Conservation (phyloP, 495 filamentous ascomycete species). For the Hyaloscypha finlandica region DNA sequence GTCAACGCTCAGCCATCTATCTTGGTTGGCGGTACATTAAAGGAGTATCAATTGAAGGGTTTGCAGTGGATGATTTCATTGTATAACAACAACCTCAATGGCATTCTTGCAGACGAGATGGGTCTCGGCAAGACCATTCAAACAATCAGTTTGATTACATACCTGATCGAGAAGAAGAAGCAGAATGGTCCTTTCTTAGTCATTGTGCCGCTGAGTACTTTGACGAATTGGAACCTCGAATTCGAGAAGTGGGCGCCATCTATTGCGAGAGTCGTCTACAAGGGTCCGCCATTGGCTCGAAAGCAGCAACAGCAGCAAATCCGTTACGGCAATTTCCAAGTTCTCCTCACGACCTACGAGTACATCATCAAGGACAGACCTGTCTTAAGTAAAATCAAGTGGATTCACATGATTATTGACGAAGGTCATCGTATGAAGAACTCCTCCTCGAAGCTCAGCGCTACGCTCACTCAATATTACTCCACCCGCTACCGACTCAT, state of each 20-base stretch:
- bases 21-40: constrained; percentile 86
- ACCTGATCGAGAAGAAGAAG: constrained; percentile 93
- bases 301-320: constrained; percentile 94
- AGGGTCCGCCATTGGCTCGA: constrained; percentile 85
- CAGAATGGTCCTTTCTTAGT: constrained; percentile 94
- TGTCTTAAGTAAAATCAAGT: constrained; percentile 93
- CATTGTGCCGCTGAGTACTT: constrained; percentile 92
- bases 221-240: constrained; percentile 98
- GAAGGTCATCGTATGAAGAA: constrained; percentile 99
- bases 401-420: constrained; percentile 99
- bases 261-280: constrained; percentile 88
- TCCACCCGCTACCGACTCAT: constrained; percentile 92
- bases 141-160: constrained; percentile 95
- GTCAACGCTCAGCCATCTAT: constrained; percentile 79
- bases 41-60: constrained; percentile 98
- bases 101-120: constrained; percentile 98
- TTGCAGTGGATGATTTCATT: constrained; percentile 99
- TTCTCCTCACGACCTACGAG: constrained; percentile 95
- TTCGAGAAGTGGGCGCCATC: constrained; percentile 98
- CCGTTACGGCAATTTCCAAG: constrained; percentile 92
- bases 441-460: constrained; percentile 92
- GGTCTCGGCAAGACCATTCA: constrained; percentile 99
- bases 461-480: constrained; percentile 93
- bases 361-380: constrained; percentile 99
- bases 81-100: constrained; percentile 99